Evolutionary conservation across 2,329 filamentous ascomycete genomes (phyloP).

Genomic region (Fusarium lateritium): DNA sequence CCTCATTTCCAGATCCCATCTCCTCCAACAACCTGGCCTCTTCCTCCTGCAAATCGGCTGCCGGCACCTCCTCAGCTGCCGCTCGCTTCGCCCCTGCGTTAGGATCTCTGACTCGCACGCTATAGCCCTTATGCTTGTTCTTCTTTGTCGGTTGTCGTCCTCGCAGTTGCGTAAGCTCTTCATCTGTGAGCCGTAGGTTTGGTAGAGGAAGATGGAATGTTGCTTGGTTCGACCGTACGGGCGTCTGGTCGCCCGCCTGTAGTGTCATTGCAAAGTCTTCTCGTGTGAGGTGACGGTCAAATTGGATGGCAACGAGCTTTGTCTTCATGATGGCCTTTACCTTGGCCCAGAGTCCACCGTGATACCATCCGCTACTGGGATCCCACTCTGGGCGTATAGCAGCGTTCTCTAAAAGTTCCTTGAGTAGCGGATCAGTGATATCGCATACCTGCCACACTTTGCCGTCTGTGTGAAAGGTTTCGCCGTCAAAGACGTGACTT

Average conservation of each 20-base stretch:
- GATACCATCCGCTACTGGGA: constrained; percentile 84
- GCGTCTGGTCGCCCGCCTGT: constrained; percentile 54
- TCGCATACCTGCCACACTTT: constrained; percentile 97
- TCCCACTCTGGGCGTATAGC: constrained; percentile 73
- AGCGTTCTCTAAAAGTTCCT: constrained; percentile 74
- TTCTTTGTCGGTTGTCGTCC: constrained; percentile 56
- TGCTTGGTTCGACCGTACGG: constrained; percentile 49
- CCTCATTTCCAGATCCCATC: constrained; percentile 46
- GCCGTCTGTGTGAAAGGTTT: constrained; percentile 80
- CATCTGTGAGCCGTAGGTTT: constrained; percentile 55
- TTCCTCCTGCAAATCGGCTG: constrained; percentile 45
- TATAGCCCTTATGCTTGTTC: constrained; percentile 55
- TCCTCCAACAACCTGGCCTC: constrained; percentile 44
- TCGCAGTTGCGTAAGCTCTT: constrained; percentile 54
- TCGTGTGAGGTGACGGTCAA: constrained; percentile 64
- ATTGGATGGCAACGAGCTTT: constrained; percentile 80
- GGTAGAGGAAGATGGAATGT: constrained; percentile 55
- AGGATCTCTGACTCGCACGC: constrained; percentile 51
- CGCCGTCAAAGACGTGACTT: constrained; percentile 88
- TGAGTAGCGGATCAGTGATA: constrained; percentile 84
- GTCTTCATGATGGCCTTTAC: constrained; percentile 89
- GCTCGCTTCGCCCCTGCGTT: constrained; percentile 38
- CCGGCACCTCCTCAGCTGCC: constrained; percentile 32
- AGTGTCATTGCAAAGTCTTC: constrained; percentile 56
- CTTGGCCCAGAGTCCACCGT: constrained; percentile 85